phyloP scores from a whole-genome alignment of 768 basidiomycete species.

The Trametes cubensis region DNA sequence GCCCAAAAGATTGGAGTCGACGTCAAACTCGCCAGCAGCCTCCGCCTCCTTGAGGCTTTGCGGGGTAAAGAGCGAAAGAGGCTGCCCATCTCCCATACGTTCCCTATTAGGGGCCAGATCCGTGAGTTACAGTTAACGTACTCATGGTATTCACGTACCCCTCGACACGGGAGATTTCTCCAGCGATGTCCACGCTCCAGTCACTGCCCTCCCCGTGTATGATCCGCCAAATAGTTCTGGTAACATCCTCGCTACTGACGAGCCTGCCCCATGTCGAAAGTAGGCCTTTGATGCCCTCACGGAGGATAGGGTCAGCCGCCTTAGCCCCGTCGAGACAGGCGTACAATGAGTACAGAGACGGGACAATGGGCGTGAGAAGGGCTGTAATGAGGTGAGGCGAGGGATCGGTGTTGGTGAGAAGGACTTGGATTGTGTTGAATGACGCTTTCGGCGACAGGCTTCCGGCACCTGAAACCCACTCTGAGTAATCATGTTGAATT shows the following conservation, averaged over 20 bases:
- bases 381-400: slow-evolving; percentile 66
- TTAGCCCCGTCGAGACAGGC: slow-evolving; percentile 55
- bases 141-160: slow-evolving; percentile 49
- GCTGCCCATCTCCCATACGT: slow-evolving; percentile 25
- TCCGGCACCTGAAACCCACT: background rate
- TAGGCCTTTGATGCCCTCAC: slow-evolving; percentile 59
- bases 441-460: slow-evolving; percentile 41
- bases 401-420: slow-evolving; percentile 79
- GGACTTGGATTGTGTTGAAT: slow-evolving; percentile 52
- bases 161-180: slow-evolving; percentile 47
- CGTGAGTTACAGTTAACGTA: background rate
- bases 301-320: slow-evolving; percentile 65
- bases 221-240: slow-evolving; percentile 61
- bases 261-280: slow-evolving; percentile 79
- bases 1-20: slow-evolving; percentile 60
- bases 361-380: slow-evolving; percentile 68
- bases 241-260: slow-evolving; percentile 52
- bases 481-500: background rate
- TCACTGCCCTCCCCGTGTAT: slow-evolving; percentile 50
- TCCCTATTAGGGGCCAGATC: slow-evolving; percentile 6
- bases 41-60: slow-evolving; percentile 46
- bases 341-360: slow-evolving; percentile 66
- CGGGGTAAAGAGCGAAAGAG: slow-evolving; percentile 54
- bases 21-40: slow-evolving; percentile 45
- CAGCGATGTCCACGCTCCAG: slow-evolving; percentile 62